Conservation (phyloP, 768 basidiomycete species). For the Punctularia strigosozonata region DNA sequence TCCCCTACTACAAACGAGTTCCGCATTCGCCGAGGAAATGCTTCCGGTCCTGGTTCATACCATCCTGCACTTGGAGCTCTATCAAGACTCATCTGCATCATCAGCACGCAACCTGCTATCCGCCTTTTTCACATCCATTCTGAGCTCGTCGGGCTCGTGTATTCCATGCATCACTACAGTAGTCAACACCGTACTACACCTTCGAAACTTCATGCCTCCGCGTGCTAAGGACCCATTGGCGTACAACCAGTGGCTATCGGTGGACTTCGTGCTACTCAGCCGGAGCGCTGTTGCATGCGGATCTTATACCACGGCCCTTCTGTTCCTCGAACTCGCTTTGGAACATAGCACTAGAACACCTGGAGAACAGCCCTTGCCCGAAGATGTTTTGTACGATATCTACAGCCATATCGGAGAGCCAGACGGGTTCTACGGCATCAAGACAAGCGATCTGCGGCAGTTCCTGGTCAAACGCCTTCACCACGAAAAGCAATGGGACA, state of each 20-base stretch:
- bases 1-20: constrained; percentile 41
- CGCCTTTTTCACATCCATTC: constrained; percentile 43
- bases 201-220: constrained; percentile 51
- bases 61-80: constrained; percentile 31
- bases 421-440: constrained; percentile 95
- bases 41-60: constrained; percentile 71
- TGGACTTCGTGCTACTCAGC: constrained; percentile 66
- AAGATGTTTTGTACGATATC: constrained; percentile 79
- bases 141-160: too few species aligned
- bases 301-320: constrained; percentile 79
- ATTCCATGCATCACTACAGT: too few species aligned
- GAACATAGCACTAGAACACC: too few species aligned
- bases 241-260: constrained; percentile 70
- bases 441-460: constrained; percentile 60
- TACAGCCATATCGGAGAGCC: constrained; percentile 96
- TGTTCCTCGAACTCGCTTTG: constrained; percentile 75
- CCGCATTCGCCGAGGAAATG: constrained; percentile 49
- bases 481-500: constrained; percentile 89
- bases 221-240: constrained; percentile 28
- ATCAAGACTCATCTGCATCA: too few species aligned
- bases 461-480: constrained; percentile 80
- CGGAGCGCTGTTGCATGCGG: constrained; percentile 65
- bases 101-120: constrained; percentile 25
- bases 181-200: constrained; percentile 67
- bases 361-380: constrained; percentile 23